Percentiles rank a stretch among this genome's conserved stretches.
Evolutionary conservation across 2,329 filamentous ascomycete species (phyloP).

Genomic region (Aspergillus costaricaensis): DNA sequence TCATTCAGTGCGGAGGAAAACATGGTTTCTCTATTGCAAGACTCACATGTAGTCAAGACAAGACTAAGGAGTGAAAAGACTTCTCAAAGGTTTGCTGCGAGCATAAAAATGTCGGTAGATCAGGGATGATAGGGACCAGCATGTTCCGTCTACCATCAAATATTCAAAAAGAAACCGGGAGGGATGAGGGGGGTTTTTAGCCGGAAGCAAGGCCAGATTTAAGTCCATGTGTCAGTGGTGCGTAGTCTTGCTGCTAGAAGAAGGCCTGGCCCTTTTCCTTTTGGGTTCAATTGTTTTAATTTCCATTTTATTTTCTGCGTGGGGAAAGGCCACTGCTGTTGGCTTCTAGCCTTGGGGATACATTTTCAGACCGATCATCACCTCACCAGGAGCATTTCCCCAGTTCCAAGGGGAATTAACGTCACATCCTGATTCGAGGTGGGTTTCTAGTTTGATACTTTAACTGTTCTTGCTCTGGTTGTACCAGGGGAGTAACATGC

Average conservation of each 20-base stretch:
- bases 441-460: conserved; percentile 25
- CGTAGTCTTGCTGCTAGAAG: conserved; percentile 27
- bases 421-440: conserved; percentile 11
- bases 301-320: conserved; percentile 8
- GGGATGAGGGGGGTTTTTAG: conserved; percentile 25
- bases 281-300: conserved; percentile 3
- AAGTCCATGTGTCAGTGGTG: conserved; percentile 33
- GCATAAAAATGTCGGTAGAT: conserved; percentile 18
- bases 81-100: conserved; percentile 16
- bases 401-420: neutral
- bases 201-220: conserved; percentile 36
- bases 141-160: conserved; percentile 19
- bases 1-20: conserved; percentile 20
- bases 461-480: conserved; percentile 18
- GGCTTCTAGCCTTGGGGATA: neutral
- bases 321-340: neutral
- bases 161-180: conserved; percentile 25
- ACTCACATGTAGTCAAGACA: conserved; percentile 22
- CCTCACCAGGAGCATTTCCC: neutral
- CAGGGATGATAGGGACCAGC: conserved; percentile 24
- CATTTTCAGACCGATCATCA: neutral
- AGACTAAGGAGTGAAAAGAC: conserved; percentile 10
- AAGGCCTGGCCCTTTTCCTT: conserved; percentile 22
- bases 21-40: conserved; percentile 18
- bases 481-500: conserved; percentile 37